These are phyloP conservation scores for Rhododendron griersonianum DNA, from an alignment of 148 eudicot species.

Conservation along the genomic window DNA sequence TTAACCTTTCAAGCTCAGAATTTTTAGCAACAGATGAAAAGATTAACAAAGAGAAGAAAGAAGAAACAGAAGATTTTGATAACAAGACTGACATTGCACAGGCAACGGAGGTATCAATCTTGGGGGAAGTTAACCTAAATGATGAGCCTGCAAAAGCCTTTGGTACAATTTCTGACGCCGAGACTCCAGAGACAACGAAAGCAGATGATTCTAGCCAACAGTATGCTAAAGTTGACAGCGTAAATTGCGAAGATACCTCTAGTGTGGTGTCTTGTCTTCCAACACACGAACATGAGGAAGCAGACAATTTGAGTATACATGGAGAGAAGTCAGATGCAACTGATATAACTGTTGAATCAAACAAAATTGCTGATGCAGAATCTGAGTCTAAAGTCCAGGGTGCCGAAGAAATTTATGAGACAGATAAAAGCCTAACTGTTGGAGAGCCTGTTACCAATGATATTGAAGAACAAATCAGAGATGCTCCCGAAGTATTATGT, in stretches of 20 bases:
- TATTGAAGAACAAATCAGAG: neutral
- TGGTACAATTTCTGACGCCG: neutral
- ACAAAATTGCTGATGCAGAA: neutral
- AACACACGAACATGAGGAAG: neutral
- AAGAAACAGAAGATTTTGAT: neutral
- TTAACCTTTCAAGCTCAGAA: constrained; percentile 3
- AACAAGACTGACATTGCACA: neutral
- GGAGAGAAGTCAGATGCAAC: constrained; percentile 6
- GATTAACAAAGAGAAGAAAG: constrained; percentile 13
- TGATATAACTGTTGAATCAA: constrained; percentile 12
- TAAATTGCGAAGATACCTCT: constrained; percentile 4
- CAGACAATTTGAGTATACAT: neutral
- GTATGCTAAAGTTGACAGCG: constrained; percentile 13
- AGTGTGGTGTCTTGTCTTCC: constrained; percentile 1
- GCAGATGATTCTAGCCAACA: neutral
- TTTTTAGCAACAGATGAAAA: constrained; percentile 6
- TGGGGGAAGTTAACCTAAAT: neutral
- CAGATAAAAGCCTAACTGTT: neutral
- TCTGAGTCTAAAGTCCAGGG: neutral
- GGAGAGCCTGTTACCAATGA: neutral
- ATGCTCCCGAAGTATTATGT: neutral
- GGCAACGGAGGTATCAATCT: neutral
- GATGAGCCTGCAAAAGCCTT: neutral
- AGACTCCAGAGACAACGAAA: neutral
- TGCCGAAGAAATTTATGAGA: constrained; percentile 5